These are phyloP conservation scores for Alternaria sp. DNA, from an alignment of 2,329 filamentous ascomycete species.

Conservation along the genomic window DNA sequence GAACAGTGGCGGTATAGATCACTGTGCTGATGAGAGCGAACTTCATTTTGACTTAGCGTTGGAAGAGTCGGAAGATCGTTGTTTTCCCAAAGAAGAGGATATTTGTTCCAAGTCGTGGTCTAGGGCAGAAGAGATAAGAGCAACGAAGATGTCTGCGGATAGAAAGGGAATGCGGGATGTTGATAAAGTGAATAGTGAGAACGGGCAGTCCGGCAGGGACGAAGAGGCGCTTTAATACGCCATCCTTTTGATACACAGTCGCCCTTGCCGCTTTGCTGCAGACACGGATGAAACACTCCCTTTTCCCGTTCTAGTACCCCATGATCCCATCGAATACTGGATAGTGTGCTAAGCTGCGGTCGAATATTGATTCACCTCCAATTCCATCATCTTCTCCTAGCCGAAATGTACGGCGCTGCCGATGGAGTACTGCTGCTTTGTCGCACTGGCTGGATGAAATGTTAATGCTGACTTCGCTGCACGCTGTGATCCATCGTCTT, in stretches of 20 bases:
- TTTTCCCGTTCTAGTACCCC: neutral
- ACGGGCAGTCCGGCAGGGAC: neutral
- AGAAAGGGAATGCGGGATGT: neutral
- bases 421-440: neutral
- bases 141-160: neutral
- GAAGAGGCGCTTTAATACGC: neutral
- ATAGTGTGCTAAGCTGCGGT: neutral
- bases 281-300: neutral
- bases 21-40: slow-evolving; percentile 6
- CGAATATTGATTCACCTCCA: neutral
- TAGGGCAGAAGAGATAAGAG: neutral
- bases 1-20: slow-evolving; percentile 7
- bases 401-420: neutral
- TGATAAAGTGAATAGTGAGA: neutral
- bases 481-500: neutral
- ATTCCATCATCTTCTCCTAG: neutral
- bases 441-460: neutral
- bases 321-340: neutral
- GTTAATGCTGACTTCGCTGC: neutral
- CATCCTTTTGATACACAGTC: neutral
- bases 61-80: neutral
- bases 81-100: neutral
- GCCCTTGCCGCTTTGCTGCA: neutral
- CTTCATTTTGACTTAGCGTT: slow-evolving; percentile 3
- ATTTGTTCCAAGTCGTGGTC: neutral